Base-by-base conservation (phyloP, 371 early-diverging fungal species). In the Dinochytrium kinnereticum region DNA sequence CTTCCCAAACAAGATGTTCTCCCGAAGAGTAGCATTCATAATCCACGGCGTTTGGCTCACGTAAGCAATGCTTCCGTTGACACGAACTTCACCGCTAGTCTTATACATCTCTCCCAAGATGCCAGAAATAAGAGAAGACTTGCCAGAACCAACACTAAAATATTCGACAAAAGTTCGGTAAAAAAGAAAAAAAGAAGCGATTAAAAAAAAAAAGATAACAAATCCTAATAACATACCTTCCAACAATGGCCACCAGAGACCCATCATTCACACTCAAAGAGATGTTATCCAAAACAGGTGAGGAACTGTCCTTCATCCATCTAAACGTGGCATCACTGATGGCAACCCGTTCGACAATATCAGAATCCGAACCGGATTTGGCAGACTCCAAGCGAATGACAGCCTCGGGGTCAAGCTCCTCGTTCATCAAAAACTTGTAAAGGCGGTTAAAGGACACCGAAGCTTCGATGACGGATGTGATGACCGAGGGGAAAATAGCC, bases 1-100 rank as follows among this genome's bases (percentile, higher is more conserved):
- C 76, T 86, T 85, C 19, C 98, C 98, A 89, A 99, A 98, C 21
- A 94, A n/a, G 77, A 98, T 93, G 78, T 98, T 98, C 55, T 95
- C 95, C 26, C 94, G 88, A 15, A 99, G 69, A 0, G 96, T 92
- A 37, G 91, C 91, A 76, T 96, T 96, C 92, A 94, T 92, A 40
- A 99, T 93, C 97, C 96, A 98, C 19, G 99, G 90, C 17, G 75
- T 81, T 80, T 98, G 97, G 15, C 95, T 89, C 0, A 93, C 96
- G 81, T 95, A 97, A 1, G 96, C 96, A 5, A 95, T 87, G 21
- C 87, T 86, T n/a, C 97, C 97, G 34, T 89, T 81, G 0, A 96
- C 71, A 1, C 74, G 80, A 13, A 93, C 91, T 3, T 87, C 81
- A 31, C 97, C 96, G 1, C n/a, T 68, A 17, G 50, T 36, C 71